Evolutionary conservation across 1,139 yeast species (phyloP).

Genomic region (Nakaseomyces glabratus): DNA sequence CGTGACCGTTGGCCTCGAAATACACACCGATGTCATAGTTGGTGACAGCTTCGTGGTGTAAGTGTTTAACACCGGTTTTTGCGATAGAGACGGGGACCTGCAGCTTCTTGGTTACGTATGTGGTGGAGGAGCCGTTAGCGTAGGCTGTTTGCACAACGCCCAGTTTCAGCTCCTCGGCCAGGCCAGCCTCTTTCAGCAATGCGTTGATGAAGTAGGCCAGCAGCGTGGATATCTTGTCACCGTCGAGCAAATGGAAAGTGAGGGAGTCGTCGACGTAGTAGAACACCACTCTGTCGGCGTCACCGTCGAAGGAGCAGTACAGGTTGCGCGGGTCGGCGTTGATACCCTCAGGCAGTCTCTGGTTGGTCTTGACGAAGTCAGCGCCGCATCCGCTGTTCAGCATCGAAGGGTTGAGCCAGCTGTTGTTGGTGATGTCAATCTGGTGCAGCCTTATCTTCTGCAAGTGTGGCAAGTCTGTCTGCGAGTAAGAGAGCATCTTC

Average conservation of each 20-base stretch:
- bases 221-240: constrained; percentile 86
- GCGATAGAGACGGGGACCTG: constrained; percentile 79
- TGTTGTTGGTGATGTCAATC: constrained; percentile 53
- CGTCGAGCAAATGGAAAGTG: constrained; percentile 69
- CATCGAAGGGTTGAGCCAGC: constrained; percentile 44
- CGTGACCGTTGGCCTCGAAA: constrained; percentile 99
- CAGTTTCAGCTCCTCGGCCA: constrained; percentile 38
- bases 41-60: constrained; percentile 81
- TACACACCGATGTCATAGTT: constrained; percentile 85
- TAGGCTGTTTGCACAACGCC: constrained; percentile 98
- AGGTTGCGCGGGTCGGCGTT: constrained; percentile 33
- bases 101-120: constrained; percentile 52
- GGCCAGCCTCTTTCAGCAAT: constrained; percentile 37
- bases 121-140: constrained; percentile 89
- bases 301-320: constrained; percentile 90
- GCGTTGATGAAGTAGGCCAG: constrained; percentile 62
- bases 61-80: constrained; percentile 92
- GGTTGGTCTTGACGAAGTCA: constrained; percentile 87
- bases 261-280: constrained; percentile 47
- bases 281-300: constrained; percentile 90
- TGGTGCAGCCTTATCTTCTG: constrained; percentile 10
- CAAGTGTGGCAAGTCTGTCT: not conserved
- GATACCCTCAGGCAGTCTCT: constrained; percentile 61
- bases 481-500: constrained; percentile 31
- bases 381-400: constrained; percentile 88